Evolutionary conservation across 495 filamentous ascomycete species (phyloP), one percentile per base, ranked within the genome.

Genomic region (Neurospora intermedia): DNA sequence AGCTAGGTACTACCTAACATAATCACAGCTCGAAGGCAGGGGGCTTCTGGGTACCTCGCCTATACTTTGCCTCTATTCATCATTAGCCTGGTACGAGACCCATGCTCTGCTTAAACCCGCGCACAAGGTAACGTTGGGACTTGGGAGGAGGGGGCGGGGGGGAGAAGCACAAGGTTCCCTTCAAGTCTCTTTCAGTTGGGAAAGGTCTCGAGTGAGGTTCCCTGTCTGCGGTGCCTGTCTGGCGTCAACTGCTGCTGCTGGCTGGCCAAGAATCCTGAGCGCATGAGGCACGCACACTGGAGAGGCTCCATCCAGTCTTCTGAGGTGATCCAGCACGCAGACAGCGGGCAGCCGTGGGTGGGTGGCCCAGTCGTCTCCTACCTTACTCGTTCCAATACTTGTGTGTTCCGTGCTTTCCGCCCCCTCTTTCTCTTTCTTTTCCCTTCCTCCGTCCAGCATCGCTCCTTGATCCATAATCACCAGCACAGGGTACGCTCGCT

Each of bases 341-440:
- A 9, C 11, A 62, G 54, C 54, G 54, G 54, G 23, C 54, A 27
- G 48, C 48, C 48, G 48, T 59, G 27, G 27, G 48, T 59, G 27
- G 27, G 27, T 31, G 27, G 27, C 27, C 27, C 27, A 31, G 27
- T 31, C 27, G 27, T 31, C 27, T 1, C 3, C 27, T 31, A n/a
- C n/a, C 27, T 2, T 31, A 31, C 27, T 31, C 27, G 27, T 31
- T 31, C 27, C 27, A 1, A 31, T 31, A 75, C 70, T 78, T 76
- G 35, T 38, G 35, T 38, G 77, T 80, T 72, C 78, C 76, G 74
- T 77, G 75, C 48, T 48, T 77, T 76, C 79, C 77, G 75, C 74
- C 74, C 74, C 62, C 54, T 70, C 74, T 46, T 75, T 73, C 74
- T 73, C 74, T 78, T 69, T 70, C 73, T 74, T 72, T 75, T 69